These are phyloP conservation scores for Telopea speciosissima DNA, from an alignment of 177 flowering plant species.

Conservation along the genomic window DNA sequence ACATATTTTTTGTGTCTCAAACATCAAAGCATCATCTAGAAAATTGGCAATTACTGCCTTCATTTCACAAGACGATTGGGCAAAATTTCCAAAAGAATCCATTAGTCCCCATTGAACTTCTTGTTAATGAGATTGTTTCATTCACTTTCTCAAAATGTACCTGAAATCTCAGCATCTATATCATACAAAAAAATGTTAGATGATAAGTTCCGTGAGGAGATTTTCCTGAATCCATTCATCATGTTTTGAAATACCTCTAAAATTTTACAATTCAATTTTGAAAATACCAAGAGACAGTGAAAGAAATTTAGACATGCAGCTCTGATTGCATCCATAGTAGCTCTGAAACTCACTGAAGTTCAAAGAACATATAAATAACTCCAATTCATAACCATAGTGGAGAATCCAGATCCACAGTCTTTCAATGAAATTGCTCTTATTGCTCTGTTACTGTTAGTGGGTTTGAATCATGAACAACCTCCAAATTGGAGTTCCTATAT, in stretches of 20 bases:
- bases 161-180: too few relatives aligned
- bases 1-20: background rate
- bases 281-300: background rate
- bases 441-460: background rate
- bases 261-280: background rate
- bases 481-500: background rate
- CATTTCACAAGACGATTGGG: background rate
- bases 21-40: background rate
- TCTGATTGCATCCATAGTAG: background rate
- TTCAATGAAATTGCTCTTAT: background rate
- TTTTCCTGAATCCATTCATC: too few relatives aligned
- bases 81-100: background rate
- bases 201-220: too few relatives aligned
- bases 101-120: background rate
- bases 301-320: background rate
- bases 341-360: background rate
- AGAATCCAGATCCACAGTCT: background rate
- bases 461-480: background rate
- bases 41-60: too few relatives aligned
- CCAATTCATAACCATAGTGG: background rate
- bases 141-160: too few relatives aligned
- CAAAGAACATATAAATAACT: background rate
- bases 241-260: background rate
- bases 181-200: too few relatives aligned
- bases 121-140: background rate